Evolutionary conservation across 129 eudicot genomes (phyloP), one percentile per base, ranked within the genome.

Genomic region (Lactuca saligna): DNA sequence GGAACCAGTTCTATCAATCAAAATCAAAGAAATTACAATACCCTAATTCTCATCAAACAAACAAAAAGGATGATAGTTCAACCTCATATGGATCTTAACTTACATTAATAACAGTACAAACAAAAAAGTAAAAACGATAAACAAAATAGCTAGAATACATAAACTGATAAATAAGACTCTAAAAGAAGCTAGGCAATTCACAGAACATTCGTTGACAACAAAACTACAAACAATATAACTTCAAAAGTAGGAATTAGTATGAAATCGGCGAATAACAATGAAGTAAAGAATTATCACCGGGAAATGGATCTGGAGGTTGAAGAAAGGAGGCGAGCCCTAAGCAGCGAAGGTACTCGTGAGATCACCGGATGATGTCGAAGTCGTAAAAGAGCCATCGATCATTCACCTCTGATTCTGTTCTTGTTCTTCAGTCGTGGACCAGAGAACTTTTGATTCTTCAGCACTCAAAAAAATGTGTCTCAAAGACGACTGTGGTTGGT

Each of bases 331-430:
- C 89, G 89, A 78, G 89, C 86, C 68, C 82, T 81, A 57, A 79
- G 63, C 20, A 91, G 91, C 11, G 88, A 85, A 33, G 87, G 86
- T 48, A 83, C 78, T 51, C 95, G 86, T 44, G 78, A 74, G 72
- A 87, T 81, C 71, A 83, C 71, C 49, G 92, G 97, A 68, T 87
- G 85, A 57, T 69, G 50, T 69, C 97, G 84, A 31, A 91, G 90
- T 55, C 95, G 82, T 64, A 89, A 87, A 12, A 91, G 85, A 85
- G 97, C 97, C 97, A 91, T 91, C 60, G 86, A 79, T 79, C 82
- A 74, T 50, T 53, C 77, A 70, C 76, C 71, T 35, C 61, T 61
- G 68, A 72, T 39, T 31, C 17, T 32, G 4, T 7, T 37, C n/a
- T 54, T 54, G 5, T 73, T 54, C 15, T 54, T 55, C 64, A 54